Conservation (phyloP, 208 protist species). For the Leishmania arabica region DNA sequence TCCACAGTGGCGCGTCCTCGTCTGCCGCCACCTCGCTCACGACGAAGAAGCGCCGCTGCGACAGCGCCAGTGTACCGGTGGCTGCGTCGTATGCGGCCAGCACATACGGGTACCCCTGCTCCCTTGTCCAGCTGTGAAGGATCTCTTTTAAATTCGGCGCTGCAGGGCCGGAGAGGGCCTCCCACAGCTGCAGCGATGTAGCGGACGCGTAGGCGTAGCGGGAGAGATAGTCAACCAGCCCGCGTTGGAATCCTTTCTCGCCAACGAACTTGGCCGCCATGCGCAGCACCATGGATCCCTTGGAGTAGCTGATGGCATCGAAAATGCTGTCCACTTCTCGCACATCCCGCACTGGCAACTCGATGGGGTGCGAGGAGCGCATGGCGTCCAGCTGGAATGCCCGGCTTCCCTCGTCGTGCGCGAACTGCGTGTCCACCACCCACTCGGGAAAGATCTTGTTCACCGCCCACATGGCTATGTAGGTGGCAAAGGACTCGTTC, state of each 20-base stretch:
- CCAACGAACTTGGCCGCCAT: slow-evolving; percentile 91
- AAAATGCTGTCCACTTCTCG: slow-evolving; percentile 94
- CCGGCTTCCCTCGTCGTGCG: slow-evolving; percentile 58
- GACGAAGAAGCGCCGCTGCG: slow-evolving; percentile 52
- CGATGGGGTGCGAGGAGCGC: slow-evolving; percentile 89
- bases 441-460: slow-evolving; percentile 86
- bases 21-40: slow-evolving; percentile 32
- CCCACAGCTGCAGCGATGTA: slow-evolving; percentile 87
- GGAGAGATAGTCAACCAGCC: slow-evolving; percentile 77
- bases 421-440: slow-evolving; percentile 77
- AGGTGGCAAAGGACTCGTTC: slow-evolving; percentile 97
- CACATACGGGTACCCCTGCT: slow-evolving; percentile 82
- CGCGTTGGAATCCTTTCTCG: slow-evolving; percentile 74
- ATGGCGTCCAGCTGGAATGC: slow-evolving; percentile 87
- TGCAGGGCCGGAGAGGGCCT: slow-evolving; percentile 63
- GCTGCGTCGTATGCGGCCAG: slow-evolving; percentile 19
- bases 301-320: slow-evolving; percentile 93
- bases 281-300: slow-evolving; percentile 83
- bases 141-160: slow-evolving; percentile 61
- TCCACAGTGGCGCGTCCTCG: slow-evolving; percentile 69
- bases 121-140: slow-evolving; percentile 67
- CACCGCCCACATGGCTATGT: slow-evolving; percentile 77
- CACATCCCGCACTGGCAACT: slow-evolving; percentile 85
- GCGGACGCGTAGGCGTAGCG: slow-evolving; percentile 77
- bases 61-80: slow-evolving; percentile 25